Evolutionary conservation across 1,284 basidiomycete species (phyloP).

Genomic region (Ceratorhiza oryzae-sativae): DNA sequence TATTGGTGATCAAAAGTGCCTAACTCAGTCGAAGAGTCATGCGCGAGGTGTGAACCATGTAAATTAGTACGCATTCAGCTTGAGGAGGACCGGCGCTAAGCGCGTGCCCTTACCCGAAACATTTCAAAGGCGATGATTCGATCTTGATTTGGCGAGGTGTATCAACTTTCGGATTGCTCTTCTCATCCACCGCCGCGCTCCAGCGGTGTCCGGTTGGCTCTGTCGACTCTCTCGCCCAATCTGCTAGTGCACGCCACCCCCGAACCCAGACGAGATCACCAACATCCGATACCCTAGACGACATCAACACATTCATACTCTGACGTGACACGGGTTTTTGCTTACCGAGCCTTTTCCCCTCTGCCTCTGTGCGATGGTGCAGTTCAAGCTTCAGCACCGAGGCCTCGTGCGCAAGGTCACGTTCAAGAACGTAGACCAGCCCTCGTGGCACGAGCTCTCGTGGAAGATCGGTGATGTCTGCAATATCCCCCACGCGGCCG

Average conservation of each 20-base stretch:
- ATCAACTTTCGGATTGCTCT: not conserved
- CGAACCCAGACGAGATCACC: not conserved
- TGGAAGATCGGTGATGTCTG: conserved; percentile 35
- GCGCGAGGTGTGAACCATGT: too few species aligned
- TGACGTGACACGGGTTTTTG: too few species aligned
- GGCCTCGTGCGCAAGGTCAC: conserved; percentile 35
- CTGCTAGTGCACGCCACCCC: not conserved
- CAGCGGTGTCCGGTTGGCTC: conserved; percentile 2
- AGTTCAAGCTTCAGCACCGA: conserved; percentile 36
- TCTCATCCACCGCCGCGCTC: conserved; percentile 11
- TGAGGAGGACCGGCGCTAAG: conserved; percentile 4
- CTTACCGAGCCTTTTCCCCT: not conserved
- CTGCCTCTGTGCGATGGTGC: conserved; percentile 22
- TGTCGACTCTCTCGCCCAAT: not conserved
- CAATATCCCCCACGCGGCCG: conserved; percentile 29
- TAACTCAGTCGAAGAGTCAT: too few species aligned
- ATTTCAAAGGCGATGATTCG: conserved; percentile 33
- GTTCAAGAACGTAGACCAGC: conserved; percentile 31
- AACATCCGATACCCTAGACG: not conserved
- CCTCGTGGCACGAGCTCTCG: conserved; percentile 35
- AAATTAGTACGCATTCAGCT: too few species aligned
- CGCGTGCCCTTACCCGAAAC: conserved; percentile 12
- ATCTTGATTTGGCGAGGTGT: conserved; percentile 21
- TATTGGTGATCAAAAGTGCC: too few species aligned
- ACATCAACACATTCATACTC: too few species aligned